Base-by-base conservation (phyloP, 345 rosid genomes). In the Limnanthes douglasii region DNA sequence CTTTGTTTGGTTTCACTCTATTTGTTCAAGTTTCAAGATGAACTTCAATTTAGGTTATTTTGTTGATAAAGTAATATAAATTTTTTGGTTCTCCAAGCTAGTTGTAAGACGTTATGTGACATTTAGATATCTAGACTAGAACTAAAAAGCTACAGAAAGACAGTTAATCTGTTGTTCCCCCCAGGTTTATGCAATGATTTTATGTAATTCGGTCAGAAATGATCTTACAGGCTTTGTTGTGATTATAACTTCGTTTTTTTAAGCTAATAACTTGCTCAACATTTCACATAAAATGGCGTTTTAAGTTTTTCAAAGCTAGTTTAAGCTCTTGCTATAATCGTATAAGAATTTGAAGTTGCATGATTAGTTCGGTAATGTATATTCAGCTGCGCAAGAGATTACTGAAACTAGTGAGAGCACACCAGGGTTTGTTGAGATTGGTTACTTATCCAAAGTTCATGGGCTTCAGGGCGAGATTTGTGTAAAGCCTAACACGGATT, bases 401-500 rank as follows among this genome's bases (percentile, higher is more conserved):
- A 51, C 60, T 42, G 85, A 75, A 59, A 54, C 65, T 9, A 51
- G 53, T 17, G 20, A 44, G 20, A 19, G 32, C 8, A 76, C 15
- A 42, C 17, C 52, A 11, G 73, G 62, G 17, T 71, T 69, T 30
- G 73, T 86, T 33, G 93, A 78, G 50, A 60, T 86, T 45, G 97
- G 97, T 29, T 75, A 65, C 54, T 19, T 82, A 51, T 62, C 85
- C 37, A 48, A 72, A 57, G 82, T 60, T 50, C 97, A 82, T 56
- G 94, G 97, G 8, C 59, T 86, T 3, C 78, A 65, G 31, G 97
- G 97, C 3, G 95, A 82, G 56, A 37, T 78, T 54, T 75, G 70
- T 49, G 61, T 82, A 0, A 82, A 86, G 57, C 73, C 93, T 18
- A 73, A 21, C 47, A 86, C 93, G 5, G 97, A 67, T 57, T 86